Evolutionary conservation across 495 filamentous ascomycete genomes (phyloP).

Genomic region (Cenococcum geophilum): DNA sequence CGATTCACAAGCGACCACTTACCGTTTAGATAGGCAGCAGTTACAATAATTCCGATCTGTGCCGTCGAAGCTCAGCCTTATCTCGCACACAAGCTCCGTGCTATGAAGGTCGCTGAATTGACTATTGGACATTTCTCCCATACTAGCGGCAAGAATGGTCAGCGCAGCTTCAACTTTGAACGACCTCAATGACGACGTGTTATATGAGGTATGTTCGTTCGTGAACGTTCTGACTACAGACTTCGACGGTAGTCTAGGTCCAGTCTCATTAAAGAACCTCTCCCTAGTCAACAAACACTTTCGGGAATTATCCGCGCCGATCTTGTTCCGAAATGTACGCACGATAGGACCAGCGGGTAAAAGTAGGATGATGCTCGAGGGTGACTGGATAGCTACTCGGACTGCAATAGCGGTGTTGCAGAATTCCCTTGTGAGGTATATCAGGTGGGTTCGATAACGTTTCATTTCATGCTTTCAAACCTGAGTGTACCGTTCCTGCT

Average conservation of each 20-base stretch:
- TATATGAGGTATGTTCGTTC: not conserved
- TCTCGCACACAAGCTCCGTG: not conserved
- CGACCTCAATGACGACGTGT: slow-evolving; percentile 4
- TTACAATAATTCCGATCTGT: no score
- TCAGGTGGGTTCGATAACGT: not conserved
- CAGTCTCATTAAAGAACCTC: not conserved
- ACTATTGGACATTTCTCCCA: not conserved
- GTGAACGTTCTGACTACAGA: not conserved
- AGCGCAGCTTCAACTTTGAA: not conserved
- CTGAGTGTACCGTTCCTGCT: not conserved
- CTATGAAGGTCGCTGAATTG: not conserved
- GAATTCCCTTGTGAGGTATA: not conserved
- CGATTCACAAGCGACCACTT: no score
- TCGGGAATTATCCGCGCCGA: not conserved
- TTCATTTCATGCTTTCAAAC: not conserved
- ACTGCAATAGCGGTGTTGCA: not conserved
- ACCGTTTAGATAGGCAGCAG: no score
- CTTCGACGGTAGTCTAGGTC: not conserved
- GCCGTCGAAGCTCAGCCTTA: no score
- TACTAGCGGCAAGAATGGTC: not conserved
- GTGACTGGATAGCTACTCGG: not conserved
- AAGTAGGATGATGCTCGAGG: not conserved
- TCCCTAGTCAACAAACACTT: slow-evolving; percentile 1
- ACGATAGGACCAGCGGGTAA: not conserved
- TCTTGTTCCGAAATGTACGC: slow-evolving; percentile 2